Base-by-base conservation (phyloP, 73 alveolate genomes). In the Effrenium voratum region DNA sequence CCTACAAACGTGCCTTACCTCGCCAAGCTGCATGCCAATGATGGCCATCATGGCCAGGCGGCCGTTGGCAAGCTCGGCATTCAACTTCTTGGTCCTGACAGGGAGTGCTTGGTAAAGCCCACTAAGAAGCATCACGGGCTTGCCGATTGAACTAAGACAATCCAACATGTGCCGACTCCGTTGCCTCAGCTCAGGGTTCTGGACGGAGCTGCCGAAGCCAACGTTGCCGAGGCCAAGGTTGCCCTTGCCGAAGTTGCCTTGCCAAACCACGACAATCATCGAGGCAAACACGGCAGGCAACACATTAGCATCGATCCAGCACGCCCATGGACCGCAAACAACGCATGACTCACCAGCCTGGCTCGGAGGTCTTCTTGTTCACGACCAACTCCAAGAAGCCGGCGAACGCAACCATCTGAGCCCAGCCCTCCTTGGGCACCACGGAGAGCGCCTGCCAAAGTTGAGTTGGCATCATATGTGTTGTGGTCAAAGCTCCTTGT, bases 171-270 rank as follows among this genome's bases (percentile, higher is more conserved):
- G 59, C 32, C 13, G 41, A 15, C 59, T 44, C 94, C 95, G 40
- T 5, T 34, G 77, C n/a, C 95, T 72, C 63, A 44, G 46, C 40
- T 36, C 85, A n/a, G 95, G 95, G 70, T 87, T 40, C 85, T 87
- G 95, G 50, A 87, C 70, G 93, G 93, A 85, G 93, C 36, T 57
- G 80, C 93, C 93, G 43, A 85, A 55, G 83, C 95, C 95, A 32
- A 87, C 50, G 66, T 66, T 46, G 66, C 98, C 98, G 49, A 91
- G 88, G 60, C 98, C 98, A 36, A 91, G 77, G 98, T 72, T 91
- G 98, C 98, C 98, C 77, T 91, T 91, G 85, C 98, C 98, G 34
- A 47, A 91, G 77, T 91, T 91, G 88, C 93, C 93, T 83, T 34
- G 40, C 34, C 32, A 34, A 57, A 52, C 26, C 34, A 15, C 46